phyloP scores from a whole-genome alignment of 108 stramenopile species.

The Parmales sp. region DNA sequence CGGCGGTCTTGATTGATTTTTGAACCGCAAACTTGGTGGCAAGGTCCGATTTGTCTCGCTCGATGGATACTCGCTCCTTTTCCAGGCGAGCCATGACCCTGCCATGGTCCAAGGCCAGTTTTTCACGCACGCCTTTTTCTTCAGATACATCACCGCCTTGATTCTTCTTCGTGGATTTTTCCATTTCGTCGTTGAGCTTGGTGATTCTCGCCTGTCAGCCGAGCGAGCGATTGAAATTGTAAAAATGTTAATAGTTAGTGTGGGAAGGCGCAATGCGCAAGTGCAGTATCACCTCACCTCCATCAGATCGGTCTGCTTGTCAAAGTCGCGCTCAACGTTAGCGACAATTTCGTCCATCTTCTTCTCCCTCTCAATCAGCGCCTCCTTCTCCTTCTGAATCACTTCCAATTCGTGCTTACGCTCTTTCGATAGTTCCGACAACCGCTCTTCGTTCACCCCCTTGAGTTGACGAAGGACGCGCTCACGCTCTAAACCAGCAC shows the following conservation, averaged over 20 bases:
- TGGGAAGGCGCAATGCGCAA: too few species aligned
- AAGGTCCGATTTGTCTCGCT: not conserved
- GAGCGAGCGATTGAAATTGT: too few species aligned
- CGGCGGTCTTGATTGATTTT: too few species aligned
- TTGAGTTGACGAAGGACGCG: not conserved
- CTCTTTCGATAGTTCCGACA: not conserved
- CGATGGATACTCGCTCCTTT: not conserved
- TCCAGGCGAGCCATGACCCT: not conserved
- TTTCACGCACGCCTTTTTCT: not conserved
- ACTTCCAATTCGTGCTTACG: not conserved
- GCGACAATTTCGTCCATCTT: not conserved
- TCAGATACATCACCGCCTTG: not conserved
- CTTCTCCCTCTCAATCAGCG: not conserved
- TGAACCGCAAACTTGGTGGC: not conserved
- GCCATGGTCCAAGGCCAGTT: not conserved
- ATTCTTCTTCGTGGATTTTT: not conserved
- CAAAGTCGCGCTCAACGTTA: not conserved
- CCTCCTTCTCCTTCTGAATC: not conserved
- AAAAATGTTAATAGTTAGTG: too few species aligned
- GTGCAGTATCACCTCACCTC: too few species aligned
- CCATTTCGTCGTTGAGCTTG: not conserved
- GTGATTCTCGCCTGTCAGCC: too few species aligned
- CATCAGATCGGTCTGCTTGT: not conserved
- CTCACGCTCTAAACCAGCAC: slow-evolving; percentile 6
- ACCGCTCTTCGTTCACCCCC: slow-evolving; percentile 8